Evolutionary conservation across 1,139 yeast species (phyloP), one percentile per base, ranked within the genome.

Genomic region (Taphrina confusa): DNA sequence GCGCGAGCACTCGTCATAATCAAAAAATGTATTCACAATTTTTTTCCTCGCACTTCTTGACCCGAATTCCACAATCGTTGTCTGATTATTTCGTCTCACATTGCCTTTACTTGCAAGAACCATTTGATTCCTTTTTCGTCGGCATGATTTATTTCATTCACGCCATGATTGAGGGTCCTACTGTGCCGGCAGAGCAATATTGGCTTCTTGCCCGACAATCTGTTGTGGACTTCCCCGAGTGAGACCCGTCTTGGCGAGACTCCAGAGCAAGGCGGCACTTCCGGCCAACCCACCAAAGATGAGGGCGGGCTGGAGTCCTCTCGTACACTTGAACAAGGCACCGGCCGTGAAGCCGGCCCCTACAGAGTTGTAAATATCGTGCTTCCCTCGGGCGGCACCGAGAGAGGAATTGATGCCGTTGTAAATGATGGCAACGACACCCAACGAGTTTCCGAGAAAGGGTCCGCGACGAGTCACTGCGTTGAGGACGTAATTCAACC

Each of bases 391-490:
- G 61, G 82, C 70, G 52, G 82, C 81, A 71, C 89, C 97, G 66
- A 92, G 78, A 14, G 85, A 72, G 34, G 95, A 83, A 74, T 90
- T 92, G 67, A 89, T 78, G 67, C 91, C 74, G 76, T 92, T 92
- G 75, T 92, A 92, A 64, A 87, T 81, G 69, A 92, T 76, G 34
- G 97, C 96, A 69, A 92, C 80, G 22, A 90, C 95, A 75, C 97
- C 98, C 11, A 96, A 95, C 52, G 86, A 84, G 77, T 92, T 92
- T 68, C 97, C 98, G 71, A 91, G 76, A 74, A 82, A 91, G 30
- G 98, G 98, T 61, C 98, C 98, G 73, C 96, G 84, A 71, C 90
- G 85, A 44, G 98, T 92, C 70, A 92, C 82, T 70, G 89, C 90
- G 78, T 92, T 92, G 71, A 92, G 81, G 57, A 92, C 80, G 23